Conservation (phyloP, 163 green algal species). For the Chlamydomonas reinhardtii region DNA sequence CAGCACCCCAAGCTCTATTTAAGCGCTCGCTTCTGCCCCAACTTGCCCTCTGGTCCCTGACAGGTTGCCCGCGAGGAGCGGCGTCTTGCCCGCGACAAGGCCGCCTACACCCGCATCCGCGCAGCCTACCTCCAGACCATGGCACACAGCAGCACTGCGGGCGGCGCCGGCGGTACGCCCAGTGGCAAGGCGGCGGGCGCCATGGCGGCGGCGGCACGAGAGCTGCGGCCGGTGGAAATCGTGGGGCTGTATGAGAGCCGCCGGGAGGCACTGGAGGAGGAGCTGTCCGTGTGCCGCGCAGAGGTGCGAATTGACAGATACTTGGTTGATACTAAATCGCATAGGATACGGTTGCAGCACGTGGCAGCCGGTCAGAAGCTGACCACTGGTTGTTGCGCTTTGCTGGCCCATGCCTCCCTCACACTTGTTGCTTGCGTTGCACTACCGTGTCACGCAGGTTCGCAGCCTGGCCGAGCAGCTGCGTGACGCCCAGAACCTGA, state of each 20-base stretch:
- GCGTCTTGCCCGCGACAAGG: slow-evolving; percentile 67
- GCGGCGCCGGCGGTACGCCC: neutral
- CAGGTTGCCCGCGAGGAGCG: slow-evolving; percentile 72
- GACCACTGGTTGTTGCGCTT: too few relatives aligned
- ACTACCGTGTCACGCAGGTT: slow-evolving; percentile 39
- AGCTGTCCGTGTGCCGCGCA: slow-evolving; percentile 65
- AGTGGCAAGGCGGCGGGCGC: slow-evolving; percentile 40
- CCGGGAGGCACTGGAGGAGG: slow-evolving; percentile 65
- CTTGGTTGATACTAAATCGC: too few relatives aligned
- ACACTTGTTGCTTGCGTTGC: neutral
- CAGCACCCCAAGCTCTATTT: too few relatives aligned
- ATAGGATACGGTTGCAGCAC: too few relatives aligned
- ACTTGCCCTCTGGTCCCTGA: too few relatives aligned
- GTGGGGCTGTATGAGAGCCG: slow-evolving; percentile 81
- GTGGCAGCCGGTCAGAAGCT: too few relatives aligned
- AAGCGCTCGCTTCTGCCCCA: too few relatives aligned
- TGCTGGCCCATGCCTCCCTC: too few relatives aligned
- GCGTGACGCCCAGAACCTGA: slow-evolving; percentile 76
- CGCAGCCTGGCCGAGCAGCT: slow-evolving; percentile 66
- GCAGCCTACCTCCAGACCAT: slow-evolving; percentile 16
- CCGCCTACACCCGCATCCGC: slow-evolving; percentile 44
- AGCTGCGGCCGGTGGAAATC: slow-evolving; percentile 84
- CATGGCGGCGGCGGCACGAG: slow-evolving; percentile 70
- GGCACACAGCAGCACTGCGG: slow-evolving; percentile 11
- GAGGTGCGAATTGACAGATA: slow-evolving; percentile 68